Evolutionary conservation across 164 flowering plant species (phyloP), one percentile per base, ranked within the genome.

Genomic region (Paratinospora sagittata): DNA sequence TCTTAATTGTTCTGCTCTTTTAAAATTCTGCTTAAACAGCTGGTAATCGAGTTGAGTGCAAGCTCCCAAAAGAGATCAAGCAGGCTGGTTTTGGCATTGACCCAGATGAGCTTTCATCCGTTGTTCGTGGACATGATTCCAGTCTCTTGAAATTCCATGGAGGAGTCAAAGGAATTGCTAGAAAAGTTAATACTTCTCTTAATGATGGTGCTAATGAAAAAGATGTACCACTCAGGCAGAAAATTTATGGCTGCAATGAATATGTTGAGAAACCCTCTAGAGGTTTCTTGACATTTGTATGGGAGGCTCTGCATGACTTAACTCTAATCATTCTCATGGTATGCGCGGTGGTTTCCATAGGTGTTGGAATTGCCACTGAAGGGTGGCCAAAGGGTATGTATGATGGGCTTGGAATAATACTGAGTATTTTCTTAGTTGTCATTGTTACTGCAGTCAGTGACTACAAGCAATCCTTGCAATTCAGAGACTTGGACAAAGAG

Each of bases 231-330:
- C 39, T 3, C 19, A 68, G 70, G 27, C 62, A 68, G 37, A 27
- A 47, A 47, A 47, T 68, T 27, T 68, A 47, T 68, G 70, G 70
- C n/a, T 68, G 52, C 61, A 68, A 68, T 39, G 13, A 26, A 68
- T 68, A 47, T 49, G 39, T 68, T 16, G 70, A 68, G 33, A 68
- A 68, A 49, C 70, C 70, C 13, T 30, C 60, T 12, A 49, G 11
- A 49, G 60, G 58, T 49, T 68, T 68, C 34, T 49, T 47, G 6
- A 68, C 33, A 58, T 68, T 68, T 47, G 70, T 68, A 10, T 68
- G 70, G 70, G 70, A 68, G 21, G 70, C 70, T 47, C 70, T 68
- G 23, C 70, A 68, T 14, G 70, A 68, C 58, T 68, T 68, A 68
- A 68, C 70, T 49, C 39, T 68, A 27, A 68, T 68, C 21, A 68